phyloP scores from a whole-genome alignment of 129 eudicot species.

The Dittrichia graveolens region DNA sequence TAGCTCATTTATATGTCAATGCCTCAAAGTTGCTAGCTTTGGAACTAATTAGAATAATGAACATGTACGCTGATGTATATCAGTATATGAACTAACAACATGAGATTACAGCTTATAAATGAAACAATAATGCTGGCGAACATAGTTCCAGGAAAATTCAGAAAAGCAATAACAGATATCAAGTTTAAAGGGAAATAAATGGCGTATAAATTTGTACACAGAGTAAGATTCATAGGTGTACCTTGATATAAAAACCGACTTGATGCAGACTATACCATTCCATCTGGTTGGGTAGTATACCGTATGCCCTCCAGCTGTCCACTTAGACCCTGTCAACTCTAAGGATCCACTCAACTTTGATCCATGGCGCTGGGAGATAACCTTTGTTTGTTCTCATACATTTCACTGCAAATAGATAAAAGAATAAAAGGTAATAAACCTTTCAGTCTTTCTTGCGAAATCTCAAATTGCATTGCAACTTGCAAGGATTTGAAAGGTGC shows the following conservation, averaged over 20 bases:
- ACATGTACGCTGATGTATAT: too few relatives aligned
- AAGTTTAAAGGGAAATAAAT: conserved; percentile 51
- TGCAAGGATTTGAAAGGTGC: conserved; percentile 51
- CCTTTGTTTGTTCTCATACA: background rate
- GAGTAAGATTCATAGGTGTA: background rate
- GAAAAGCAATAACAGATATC: conserved; percentile 66
- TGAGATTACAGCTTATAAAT: conserved; percentile 64
- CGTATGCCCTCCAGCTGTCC: conserved; percentile 88
- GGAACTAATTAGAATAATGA: too few relatives aligned
- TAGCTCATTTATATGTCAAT: background rate
- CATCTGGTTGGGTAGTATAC: conserved; percentile 86
- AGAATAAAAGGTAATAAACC: background rate
- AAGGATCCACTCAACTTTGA: conserved; percentile 68
- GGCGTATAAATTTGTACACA: background rate
- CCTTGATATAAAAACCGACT: background rate
- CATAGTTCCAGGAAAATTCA: conserved; percentile 71
- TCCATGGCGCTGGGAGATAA: conserved; percentile 89
- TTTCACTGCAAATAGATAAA: background rate
- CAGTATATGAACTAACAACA: background rate
- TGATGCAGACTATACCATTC: conserved; percentile 70
- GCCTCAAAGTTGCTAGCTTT: too few relatives aligned
- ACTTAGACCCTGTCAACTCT: conserved; percentile 61
- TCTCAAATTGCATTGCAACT: conserved; percentile 6
- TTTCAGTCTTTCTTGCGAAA: background rate
- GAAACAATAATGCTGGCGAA: conserved; percentile 79